Base-by-base conservation (phyloP, 306 rosid species). In the Begonia peltatifolia region DNA sequence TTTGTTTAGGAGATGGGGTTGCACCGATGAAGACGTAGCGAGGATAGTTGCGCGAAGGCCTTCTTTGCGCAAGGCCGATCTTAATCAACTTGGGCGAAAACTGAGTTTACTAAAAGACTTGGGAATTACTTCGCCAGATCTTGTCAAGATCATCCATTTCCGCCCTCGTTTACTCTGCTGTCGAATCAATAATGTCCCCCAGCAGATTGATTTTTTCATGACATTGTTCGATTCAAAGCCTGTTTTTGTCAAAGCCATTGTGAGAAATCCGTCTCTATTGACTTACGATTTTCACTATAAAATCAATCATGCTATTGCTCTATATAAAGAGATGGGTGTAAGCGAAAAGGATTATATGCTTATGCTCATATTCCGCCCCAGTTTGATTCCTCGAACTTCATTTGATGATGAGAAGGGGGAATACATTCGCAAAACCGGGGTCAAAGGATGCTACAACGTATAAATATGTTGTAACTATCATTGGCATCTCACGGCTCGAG, bases 391-490 rank as follows among this genome's bases (percentile, higher is more conserved):
- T 0, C 71, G 95, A 64, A 71, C 80, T 69, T 78, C 87, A 1
- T 87, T 87, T 25, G 25, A 70, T 53, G 89, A 71, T 43, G 95
- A 83, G 63, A 87, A 83, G 80, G 47, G 74, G 53, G 82, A 74
- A 46, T 78, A 58, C 52, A 61, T 87, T 44, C 43, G n/a, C n/a
- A 87, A 36, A 63, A 74, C 60, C 1, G 76, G 88, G 67, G 13
- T 77, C 82, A 14, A 61, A 53, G 71, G 68, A 67, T 66, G 65
- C 80, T 2, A 79, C 59, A 68, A 48, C 84, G 92, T 81, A 63
- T 57, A 88, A 88, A 59, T 23, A n/a, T n/a, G n/a, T n/a, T n/a
- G n/a, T n/a, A n/a, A n/a, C n/a, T n/a, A n/a, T n/a, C n/a, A n/a
- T n/a, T n/a, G n/a, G n/a, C n/a, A n/a, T n/a, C n/a, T n/a, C n/a